These are phyloP conservation scores for Heterobasidion irregulare DNA, from an alignment of 1,284 basidiomycete species.

Conservation along the genomic window DNA sequence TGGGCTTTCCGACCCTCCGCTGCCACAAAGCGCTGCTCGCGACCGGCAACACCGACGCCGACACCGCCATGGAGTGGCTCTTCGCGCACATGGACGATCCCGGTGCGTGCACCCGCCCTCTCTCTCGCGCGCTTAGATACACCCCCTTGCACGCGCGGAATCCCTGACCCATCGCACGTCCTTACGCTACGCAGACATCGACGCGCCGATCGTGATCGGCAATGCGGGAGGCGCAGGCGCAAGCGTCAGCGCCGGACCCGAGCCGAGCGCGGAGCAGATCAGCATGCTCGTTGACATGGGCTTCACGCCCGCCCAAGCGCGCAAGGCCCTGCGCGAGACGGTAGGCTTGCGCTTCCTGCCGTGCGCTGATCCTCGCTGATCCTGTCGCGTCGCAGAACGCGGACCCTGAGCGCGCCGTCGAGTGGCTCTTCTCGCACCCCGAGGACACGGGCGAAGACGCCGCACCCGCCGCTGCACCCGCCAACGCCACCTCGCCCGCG, in stretches of 20 bases:
- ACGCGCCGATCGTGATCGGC: conserved; percentile 58
- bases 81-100: conserved; percentile 95
- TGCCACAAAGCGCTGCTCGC: conserved; percentile 88
- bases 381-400: conserved; percentile 39
- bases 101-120: conserved; percentile 35
- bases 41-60: conserved; percentile 74
- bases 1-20: conserved; percentile 83
- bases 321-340: conserved; percentile 85
- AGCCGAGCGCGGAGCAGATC: conserved; percentile 65
- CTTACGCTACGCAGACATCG: conserved; percentile 62
- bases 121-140: not conserved
- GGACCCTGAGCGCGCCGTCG: conserved; percentile 80
- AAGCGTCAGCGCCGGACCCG: conserved; percentile 23
- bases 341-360: conserved; percentile 31
- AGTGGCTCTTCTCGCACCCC: conserved; percentile 96
- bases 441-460: conserved; percentile 75
- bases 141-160: not conserved
- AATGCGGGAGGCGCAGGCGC: conserved; percentile 13
- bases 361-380: conserved; percentile 1
- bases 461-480: conserved; percentile 11
- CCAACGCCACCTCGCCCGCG: conserved; percentile 16
- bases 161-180: not conserved
- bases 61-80: conserved; percentile 93
- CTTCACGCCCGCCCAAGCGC: conserved; percentile 78
- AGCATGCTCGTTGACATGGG: conserved; percentile 87